Evolutionary conservation across 352 stramenopile species (phyloP), one percentile per base, ranked within the genome.

Genomic region (Phytopythium kandeliae): DNA sequence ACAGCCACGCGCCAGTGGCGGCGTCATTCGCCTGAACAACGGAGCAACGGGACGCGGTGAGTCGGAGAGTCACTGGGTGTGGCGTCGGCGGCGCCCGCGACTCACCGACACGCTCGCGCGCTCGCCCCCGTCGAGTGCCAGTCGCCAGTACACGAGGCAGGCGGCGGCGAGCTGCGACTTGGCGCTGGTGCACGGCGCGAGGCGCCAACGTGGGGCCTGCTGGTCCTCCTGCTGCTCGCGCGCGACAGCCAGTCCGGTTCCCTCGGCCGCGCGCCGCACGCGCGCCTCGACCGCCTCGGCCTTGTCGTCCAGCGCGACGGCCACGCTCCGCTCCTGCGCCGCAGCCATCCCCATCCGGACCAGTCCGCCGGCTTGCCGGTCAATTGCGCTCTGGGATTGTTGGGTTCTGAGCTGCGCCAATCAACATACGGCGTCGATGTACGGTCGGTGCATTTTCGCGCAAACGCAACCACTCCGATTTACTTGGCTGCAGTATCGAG

Each of bases 111-210:
- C 46, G 9, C 48, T 53, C 15, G 48, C 34, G 16, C 55, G 37
- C n/a, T 60, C 41, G 61, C 10, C 16, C 26, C 46, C 25, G 53
- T 48, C 9, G 35, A 60, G 51, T 24, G 63, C 63, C 40, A 85
- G 51, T 36, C 61, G 22, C 72, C 74, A 86, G 45, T 84, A 61
- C 56, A 82, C 48, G 50, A 78, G 53, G 51, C 72, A 82, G 31
- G 74, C 69, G 48, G 80, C 55, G 13, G 67, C 74, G 24, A 86
- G 51, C 34, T 86, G 74, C 44, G 79, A 63, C 8, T 62, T 67
- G n/a, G 59, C 65, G 58, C 67, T 52, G 3, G 44, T 36, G 43
- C 76, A 63, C 21, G 64, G 66, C 17, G 44, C 55, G 34, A 82
- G 40, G 24, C 44, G 58, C 34, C 53, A 71, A 22, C 65, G 48